phyloP scores from a whole-genome alignment of 768 basidiomycete genomes.

The Crucibulum laeve region DNA sequence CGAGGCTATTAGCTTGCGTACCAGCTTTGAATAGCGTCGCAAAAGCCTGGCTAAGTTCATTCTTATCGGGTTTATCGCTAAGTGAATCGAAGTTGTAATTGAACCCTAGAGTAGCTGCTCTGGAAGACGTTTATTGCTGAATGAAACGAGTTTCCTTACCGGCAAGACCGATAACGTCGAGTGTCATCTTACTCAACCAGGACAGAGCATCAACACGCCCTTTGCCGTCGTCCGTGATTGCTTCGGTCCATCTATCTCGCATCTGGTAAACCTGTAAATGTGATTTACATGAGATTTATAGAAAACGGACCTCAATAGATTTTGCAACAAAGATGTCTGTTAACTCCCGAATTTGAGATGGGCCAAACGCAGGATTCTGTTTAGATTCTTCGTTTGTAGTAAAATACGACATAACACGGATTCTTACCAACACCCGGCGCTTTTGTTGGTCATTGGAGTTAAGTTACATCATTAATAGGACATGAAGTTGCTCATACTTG shows the following conservation, averaged over 20 bases:
- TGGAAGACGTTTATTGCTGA: not conserved
- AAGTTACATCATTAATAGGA: not conserved
- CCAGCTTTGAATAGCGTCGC: too few relatives aligned
- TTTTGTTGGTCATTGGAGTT: slow-evolving; percentile 7
- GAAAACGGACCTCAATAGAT: slow-evolving; percentile 46
- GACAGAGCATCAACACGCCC: slow-evolving; percentile 51
- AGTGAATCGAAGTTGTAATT: slow-evolving; percentile 30
- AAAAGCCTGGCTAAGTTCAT: slow-evolving; percentile 49
- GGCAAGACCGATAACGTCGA: slow-evolving; percentile 75
- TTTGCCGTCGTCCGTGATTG: slow-evolving; percentile 18
- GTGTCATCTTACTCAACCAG: slow-evolving; percentile 64
- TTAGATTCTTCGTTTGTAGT: not conserved
- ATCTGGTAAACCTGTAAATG: too few relatives aligned
- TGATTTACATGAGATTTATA: too few relatives aligned
- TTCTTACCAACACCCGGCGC: slow-evolving; percentile 39
- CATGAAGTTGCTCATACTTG: slow-evolving; percentile 24
- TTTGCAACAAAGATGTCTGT: slow-evolving; percentile 56
- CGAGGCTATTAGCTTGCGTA: too few relatives aligned
- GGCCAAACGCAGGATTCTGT: slow-evolving; percentile 67
- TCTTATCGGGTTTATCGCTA: slow-evolving; percentile 26
- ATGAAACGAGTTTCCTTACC: slow-evolving; percentile 21
- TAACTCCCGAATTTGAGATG: slow-evolving; percentile 51
- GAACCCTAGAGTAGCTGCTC: too few relatives aligned
- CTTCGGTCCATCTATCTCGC: slow-evolving; percentile 44
- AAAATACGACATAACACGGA: not conserved